These are phyloP conservation scores for Metschnikowia kofuensis DNA, from an alignment of 805 yeast genomes.

Conservation along the genomic window DNA sequence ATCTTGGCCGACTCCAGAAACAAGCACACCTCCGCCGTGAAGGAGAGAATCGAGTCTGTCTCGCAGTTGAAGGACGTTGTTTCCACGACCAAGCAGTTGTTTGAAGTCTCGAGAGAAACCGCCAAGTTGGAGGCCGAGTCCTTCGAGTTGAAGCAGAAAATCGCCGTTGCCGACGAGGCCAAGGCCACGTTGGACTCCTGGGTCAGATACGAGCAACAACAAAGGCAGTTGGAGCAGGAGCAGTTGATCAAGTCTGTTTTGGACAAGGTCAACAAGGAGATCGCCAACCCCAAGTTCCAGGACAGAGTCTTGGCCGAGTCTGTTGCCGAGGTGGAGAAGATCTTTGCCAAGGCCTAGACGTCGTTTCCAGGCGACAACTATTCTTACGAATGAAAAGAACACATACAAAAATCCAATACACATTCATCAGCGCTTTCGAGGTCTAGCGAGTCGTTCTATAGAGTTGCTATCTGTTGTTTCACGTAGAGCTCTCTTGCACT, in stretches of 20 bases:
- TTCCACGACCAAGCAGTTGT: conserved; percentile 83
- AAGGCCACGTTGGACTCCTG: conserved; percentile 95
- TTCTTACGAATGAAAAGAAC: conserved; percentile 5
- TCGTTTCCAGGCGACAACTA: not conserved
- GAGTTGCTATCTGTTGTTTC: too few species aligned
- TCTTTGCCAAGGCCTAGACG: conserved; percentile 52
- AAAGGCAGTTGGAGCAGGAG: conserved; percentile 93
- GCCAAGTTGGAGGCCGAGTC: conserved; percentile 93
- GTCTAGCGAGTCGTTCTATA: too few species aligned
- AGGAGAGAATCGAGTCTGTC: conserved; percentile 86
- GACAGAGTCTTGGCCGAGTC: conserved; percentile 88
- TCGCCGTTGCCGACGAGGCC: conserved; percentile 85
- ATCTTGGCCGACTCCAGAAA: conserved; percentile 84
- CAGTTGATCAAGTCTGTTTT: conserved; percentile 85
- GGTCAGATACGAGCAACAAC: conserved; percentile 97
- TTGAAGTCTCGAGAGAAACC: conserved; percentile 94
- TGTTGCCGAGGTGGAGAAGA: conserved; percentile 85
- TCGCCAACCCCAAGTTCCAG: conserved; percentile 88
- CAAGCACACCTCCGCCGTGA: conserved; percentile 89
- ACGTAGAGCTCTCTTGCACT: not conserved
- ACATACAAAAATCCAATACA: conserved; percentile 5
- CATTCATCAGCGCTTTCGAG: not conserved
- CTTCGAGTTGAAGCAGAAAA: conserved; percentile 89
- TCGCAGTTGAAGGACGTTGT: conserved; percentile 89
- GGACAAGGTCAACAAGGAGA: conserved; percentile 81